These are phyloP conservation scores for Tetrapisispora phaffii DNA, from an alignment of 805 yeast genomes.

Conservation along the genomic window DNA sequence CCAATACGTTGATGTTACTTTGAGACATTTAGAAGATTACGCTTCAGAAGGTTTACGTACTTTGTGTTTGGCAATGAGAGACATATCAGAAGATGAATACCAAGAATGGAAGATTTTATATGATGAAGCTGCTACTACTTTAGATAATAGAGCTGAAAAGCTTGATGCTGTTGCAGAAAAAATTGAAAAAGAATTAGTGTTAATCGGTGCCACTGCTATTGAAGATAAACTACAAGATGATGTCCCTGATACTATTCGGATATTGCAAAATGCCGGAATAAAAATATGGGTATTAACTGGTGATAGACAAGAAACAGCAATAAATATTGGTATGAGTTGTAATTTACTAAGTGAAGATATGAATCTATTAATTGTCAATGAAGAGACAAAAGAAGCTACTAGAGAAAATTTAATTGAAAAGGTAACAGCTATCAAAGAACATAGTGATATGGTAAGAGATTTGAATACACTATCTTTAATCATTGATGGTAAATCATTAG, in stretches of 20 bases:
- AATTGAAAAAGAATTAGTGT: slow-evolving; percentile 68
- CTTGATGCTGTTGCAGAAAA: slow-evolving; percentile 83
- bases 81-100: slow-evolving; percentile 72
- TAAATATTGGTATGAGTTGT: slow-evolving; percentile 97
- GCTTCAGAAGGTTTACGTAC: slow-evolving; percentile 96
- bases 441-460: slow-evolving; percentile 57
- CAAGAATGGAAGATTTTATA: slow-evolving; percentile 54
- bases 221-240: slow-evolving; percentile 97
- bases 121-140: slow-evolving; percentile 71
- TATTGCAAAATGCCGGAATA: slow-evolving; percentile 92
- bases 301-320: slow-evolving; percentile 97
- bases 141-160: slow-evolving; percentile 62
- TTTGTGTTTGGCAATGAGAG: slow-evolving; percentile 80
- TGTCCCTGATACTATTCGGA: slow-evolving; percentile 94
- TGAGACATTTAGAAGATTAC: slow-evolving; percentile 86
- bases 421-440: slow-evolving; percentile 58
- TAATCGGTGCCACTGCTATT: slow-evolving; percentile 95
- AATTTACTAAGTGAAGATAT: slow-evolving; percentile 88
- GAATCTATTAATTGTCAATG: slow-evolving; percentile 85
- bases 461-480: slow-evolving; percentile 74
- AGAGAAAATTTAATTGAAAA: slow-evolving; percentile 63
- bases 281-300: slow-evolving; percentile 98
- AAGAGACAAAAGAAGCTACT: slow-evolving; percentile 72
- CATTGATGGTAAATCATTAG: slow-evolving; percentile 88
- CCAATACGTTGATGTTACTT: slow-evolving; percentile 74